Conservation (phyloP, 202 grass and related monocot genomes). For the Thinopyrum obtusiflorum region DNA sequence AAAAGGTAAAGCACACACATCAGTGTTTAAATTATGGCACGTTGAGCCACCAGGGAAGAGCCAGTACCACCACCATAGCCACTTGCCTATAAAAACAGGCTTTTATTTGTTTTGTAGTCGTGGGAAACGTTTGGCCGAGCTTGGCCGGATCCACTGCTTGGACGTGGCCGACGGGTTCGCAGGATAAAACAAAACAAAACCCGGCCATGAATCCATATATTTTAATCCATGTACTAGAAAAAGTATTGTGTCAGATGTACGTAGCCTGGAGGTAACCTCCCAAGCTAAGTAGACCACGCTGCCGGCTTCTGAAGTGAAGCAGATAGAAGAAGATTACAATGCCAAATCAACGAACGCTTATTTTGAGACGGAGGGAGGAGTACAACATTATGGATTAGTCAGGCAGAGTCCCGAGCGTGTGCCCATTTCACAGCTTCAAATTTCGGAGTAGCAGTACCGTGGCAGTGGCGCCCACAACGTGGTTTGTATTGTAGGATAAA, state of each 20-base stretch:
- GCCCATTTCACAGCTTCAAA: too few relatives aligned
- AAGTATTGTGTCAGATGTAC: not conserved
- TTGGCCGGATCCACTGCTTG: not conserved
- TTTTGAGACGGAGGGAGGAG: too few relatives aligned
- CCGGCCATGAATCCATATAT: not conserved
- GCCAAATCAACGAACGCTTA: too few relatives aligned
- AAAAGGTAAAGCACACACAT: not conserved
- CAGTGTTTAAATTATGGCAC: not conserved
- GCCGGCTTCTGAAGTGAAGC: too few relatives aligned
- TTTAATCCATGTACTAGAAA: not conserved
- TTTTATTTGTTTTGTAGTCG: not conserved
- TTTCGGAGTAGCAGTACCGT: not conserved
- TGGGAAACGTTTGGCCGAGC: slow-evolving; percentile 18
- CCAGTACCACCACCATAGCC: not conserved
- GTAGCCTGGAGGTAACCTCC: not conserved
- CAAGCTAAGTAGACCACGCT: not conserved
- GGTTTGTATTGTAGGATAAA: not conserved
- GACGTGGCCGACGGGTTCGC: not conserved
- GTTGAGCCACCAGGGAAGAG: not conserved
- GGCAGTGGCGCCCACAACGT: not conserved
- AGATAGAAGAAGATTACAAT: too few relatives aligned
- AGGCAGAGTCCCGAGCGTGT: too few relatives aligned
- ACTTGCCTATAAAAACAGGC: not conserved
- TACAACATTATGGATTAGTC: too few relatives aligned
- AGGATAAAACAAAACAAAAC: not conserved